A percentile compares a stretch with the other conserved stretches of the same genome.
phyloP scores from a whole-genome alignment of 768 basidiomycete species.

The Tricholoma bakamatsutake region DNA sequence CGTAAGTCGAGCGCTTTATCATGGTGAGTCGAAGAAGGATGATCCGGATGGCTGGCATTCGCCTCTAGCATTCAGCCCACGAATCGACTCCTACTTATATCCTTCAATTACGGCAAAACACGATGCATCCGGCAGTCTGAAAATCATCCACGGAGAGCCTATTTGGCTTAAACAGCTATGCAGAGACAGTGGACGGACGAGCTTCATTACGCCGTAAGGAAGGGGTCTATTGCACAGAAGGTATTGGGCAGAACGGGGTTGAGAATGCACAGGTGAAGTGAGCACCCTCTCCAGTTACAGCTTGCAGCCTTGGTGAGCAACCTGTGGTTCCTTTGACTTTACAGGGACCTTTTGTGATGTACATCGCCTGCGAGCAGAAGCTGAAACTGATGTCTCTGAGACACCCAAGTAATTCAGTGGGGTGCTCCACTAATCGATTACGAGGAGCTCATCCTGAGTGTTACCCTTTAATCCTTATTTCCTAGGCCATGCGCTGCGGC shows the following conservation, averaged over 20 bases:
- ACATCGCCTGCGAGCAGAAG: neutral
- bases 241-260: neutral
- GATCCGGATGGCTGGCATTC: neutral
- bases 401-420: neutral
- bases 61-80: neutral
- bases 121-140: neutral
- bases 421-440: neutral
- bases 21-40: neutral
- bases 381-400: neutral
- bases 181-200: neutral
- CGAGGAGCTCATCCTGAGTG: neutral
- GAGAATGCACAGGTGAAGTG: neutral
- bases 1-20: neutral
- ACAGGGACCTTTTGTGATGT: neutral
- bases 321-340: neutral
- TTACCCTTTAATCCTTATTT: neutral
- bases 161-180: neutral
- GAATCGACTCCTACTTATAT: neutral
- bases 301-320: neutral
- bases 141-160: neutral
- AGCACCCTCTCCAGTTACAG: neutral
- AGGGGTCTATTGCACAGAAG: neutral
- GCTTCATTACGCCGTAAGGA: neutral
- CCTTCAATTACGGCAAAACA: neutral
- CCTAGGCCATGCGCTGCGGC: neutral